Base-by-base conservation (phyloP, 1,284 basidiomycete species). In the Malassezia dermatis region DNA sequence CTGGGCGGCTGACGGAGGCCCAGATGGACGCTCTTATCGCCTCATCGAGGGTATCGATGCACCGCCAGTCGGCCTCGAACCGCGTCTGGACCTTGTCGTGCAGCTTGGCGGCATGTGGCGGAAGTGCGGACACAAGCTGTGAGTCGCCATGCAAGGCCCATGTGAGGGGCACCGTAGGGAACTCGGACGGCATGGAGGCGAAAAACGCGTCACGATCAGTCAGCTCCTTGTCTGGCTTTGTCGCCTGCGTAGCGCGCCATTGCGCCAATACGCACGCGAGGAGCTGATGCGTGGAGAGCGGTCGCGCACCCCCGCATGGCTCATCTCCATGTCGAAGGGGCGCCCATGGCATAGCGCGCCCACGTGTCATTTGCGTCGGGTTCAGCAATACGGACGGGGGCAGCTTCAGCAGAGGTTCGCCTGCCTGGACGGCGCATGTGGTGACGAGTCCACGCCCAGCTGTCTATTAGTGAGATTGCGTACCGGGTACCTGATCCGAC, bases 31-130 rank as follows among this genome's bases (percentile, higher is more conserved):
- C 44, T 49, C 19, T n/a, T 50, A 53, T 32, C 3, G 8, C 4
- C 50, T 30, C 5, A 41, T 34, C 30, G 3, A 62, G 45, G 2
- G 40, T 4, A 28, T 30, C 34, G 2, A 67, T 17, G 15, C 30
- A 12, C 0, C 4, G 4, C 65, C 65, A 69, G 41, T 69, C 67
- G 8, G 28, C 41, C 8, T 60, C 53, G 56, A 63, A 69, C 2
- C 65, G 59, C 3, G 23, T n/a, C 5, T 47, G 48, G 0, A 69
- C 62, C 24, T 53, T 49, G 12, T n/a, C 19, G 2, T 56, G 37
- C 11, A 59, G 47, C 2, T 32, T 3, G 6, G 28, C 35, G 8
- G 61, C 62, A 32, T 60, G 55, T 0, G 34, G 40, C 4, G 67
- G 63, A 0, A 69, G 56, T 3, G 59, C 56, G 7, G 52, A 21